Evolutionary conservation across 2,329 filamentous ascomycete species (phyloP).

Genomic region (Pseudocercospora cruenta): DNA sequence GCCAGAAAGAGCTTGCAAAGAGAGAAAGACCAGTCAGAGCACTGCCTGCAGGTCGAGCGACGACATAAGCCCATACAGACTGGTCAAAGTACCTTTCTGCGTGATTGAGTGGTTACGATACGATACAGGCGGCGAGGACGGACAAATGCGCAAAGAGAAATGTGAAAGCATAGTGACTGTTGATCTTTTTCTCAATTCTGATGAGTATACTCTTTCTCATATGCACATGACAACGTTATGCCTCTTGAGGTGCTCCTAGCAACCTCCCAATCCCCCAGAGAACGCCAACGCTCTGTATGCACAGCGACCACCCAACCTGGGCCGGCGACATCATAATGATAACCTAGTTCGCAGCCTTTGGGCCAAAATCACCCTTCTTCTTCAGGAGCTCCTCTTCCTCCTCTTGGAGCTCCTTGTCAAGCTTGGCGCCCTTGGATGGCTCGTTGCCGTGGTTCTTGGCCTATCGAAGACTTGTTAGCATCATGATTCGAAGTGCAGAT

Average conservation of each 20-base stretch:
- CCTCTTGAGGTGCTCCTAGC: not conserved
- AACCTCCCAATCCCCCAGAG: not conserved
- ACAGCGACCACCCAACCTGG: not conserved
- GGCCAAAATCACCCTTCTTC: slow-evolving; percentile 58
- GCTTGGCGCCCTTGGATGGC: slow-evolving; percentile 71
- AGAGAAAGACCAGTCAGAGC: too few relatives aligned
- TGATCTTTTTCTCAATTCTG: not conserved
- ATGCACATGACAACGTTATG: not conserved
- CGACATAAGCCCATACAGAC: too few relatives aligned
- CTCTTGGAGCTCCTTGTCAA: slow-evolving; percentile 68
- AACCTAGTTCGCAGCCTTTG: slow-evolving; percentile 30
- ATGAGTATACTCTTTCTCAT: not conserved
- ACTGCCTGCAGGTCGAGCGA: too few relatives aligned
- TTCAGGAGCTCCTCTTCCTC: slow-evolving; percentile 69
- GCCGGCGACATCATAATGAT: not conserved
- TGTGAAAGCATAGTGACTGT: not conserved
- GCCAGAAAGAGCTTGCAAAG: too few relatives aligned
- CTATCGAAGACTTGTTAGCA: slow-evolving; percentile 34
- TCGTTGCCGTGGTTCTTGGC: slow-evolving; percentile 72
- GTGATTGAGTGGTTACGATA: too few relatives aligned
- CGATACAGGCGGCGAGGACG: not conserved
- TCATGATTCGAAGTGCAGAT: not conserved
- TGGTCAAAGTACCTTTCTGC: too few relatives aligned
- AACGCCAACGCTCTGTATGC: slow-evolving; percentile 6
- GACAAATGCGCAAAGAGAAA: not conserved